Conservation (phyloP, 78 protist genomes). For the Isochrysis galbana region DNA sequence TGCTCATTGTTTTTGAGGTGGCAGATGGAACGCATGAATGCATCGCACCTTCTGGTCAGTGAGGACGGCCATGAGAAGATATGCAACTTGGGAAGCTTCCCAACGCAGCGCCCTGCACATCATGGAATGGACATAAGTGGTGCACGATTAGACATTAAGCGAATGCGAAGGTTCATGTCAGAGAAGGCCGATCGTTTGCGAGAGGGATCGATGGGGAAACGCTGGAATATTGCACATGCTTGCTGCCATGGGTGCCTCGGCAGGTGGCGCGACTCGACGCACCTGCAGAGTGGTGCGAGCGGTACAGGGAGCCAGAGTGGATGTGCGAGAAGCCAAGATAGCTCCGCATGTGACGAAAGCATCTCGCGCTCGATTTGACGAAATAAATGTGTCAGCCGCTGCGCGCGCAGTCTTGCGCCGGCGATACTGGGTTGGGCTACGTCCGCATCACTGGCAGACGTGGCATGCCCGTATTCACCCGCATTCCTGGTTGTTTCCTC, state of each 20-base stretch:
- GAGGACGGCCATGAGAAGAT: background rate
- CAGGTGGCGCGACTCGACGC: too few relatives aligned
- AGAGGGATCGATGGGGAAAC: too few relatives aligned
- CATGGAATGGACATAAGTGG: too few relatives aligned
- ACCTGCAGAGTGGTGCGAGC: background rate
- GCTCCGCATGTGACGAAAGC: background rate
- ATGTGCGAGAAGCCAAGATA: background rate
- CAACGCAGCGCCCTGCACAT: background rate
- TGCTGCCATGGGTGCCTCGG: too few relatives aligned
- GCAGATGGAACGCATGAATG: too few relatives aligned
- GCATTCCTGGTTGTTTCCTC: background rate
- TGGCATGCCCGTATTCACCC: background rate
- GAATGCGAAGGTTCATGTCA: too few relatives aligned
- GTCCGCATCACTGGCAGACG: background rate
- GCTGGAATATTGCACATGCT: too few relatives aligned
- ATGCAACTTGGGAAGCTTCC: background rate
- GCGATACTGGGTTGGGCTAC: background rate
- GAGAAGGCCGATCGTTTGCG: too few relatives aligned
- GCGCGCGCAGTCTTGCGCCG: background rate
- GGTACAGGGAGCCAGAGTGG: background rate
- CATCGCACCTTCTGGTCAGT: slow-evolving; percentile 1
- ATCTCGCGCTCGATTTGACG: background rate
- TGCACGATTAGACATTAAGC: too few relatives aligned
- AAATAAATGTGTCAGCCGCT: background rate
- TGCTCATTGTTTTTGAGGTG: too few relatives aligned